phyloP scores from a whole-genome alignment of 2,329 filamentous ascomycete species.

The Thermoascus crustaceus region DNA sequence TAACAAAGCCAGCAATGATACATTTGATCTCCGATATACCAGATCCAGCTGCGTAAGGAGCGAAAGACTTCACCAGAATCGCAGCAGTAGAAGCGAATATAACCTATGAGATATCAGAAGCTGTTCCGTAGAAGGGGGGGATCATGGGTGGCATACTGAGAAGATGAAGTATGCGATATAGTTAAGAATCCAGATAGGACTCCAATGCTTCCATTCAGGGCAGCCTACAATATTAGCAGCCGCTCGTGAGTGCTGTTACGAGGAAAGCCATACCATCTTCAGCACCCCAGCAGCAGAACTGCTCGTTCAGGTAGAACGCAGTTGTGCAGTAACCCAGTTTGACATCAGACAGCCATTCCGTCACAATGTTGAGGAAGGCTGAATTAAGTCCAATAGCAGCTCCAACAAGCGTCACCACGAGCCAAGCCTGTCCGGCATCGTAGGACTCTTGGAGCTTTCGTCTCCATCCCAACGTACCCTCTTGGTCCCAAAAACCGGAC shows the following conservation, averaged over 20 bases:
- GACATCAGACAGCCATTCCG: slow-evolving; percentile 92
- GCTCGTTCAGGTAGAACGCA: slow-evolving; percentile 93
- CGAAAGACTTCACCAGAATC: slow-evolving; percentile 78
- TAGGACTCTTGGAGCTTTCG: slow-evolving; percentile 77
- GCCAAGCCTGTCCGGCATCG: slow-evolving; percentile 95
- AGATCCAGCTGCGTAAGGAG: slow-evolving; percentile 90
- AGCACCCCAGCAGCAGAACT: slow-evolving; percentile 96
- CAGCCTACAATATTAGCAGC: slow-evolving; percentile 50
- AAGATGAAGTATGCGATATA: slow-evolving; percentile 84
- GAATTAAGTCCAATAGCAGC: slow-evolving; percentile 90
- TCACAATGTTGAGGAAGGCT: slow-evolving; percentile 86
- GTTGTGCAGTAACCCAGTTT: slow-evolving; percentile 95
- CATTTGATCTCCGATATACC: slow-evolving; percentile 99
- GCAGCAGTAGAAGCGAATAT: slow-evolving; percentile 77
- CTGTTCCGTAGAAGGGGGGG: neutral
- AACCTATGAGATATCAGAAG: slow-evolving; percentile 40
- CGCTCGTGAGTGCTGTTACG: neutral
- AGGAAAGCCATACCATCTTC: slow-evolving; percentile 57
- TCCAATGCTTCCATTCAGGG: slow-evolving; percentile 83
- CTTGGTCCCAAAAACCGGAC: slow-evolving; percentile 61
- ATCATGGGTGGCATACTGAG: slow-evolving; percentile 48
- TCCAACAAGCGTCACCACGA: slow-evolving; percentile 87
- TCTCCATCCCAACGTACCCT: slow-evolving; percentile 67
- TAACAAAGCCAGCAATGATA: slow-evolving; percentile 96
- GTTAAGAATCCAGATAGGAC: slow-evolving; percentile 65